Evolutionary conservation across 805 yeast species (phyloP), one percentile per base, ranked within the genome.

Genomic region (Yarrowia sp.): DNA sequence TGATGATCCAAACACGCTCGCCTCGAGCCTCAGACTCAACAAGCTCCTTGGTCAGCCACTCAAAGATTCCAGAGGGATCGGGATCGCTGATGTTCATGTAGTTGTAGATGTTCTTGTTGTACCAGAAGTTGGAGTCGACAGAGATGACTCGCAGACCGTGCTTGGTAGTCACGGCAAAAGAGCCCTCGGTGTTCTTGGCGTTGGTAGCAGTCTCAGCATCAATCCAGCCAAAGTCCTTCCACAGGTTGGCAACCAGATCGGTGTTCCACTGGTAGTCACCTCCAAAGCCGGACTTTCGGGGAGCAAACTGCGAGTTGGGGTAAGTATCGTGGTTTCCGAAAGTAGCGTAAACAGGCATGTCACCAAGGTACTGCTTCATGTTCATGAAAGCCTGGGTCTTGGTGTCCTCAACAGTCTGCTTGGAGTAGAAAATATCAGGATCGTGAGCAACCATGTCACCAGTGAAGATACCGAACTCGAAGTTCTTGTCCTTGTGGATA

Each of bases 361-460:
- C 79, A 26, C 81, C 78, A 69, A 88, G 81, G 67, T 32, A 78
- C 68, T 71, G 73, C 72, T 88, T 88, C 81, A 88, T 80, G 70
- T 87, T 83, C 70, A 82, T 77, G 76, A 86, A 81, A 1, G 84
- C 76, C 36, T 76, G 74, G 66, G 79, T 81, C 75, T 88, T 90
- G 19, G 88, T 86, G 36, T 78, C 76, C 69, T 84, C 76, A 42
- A 88, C 84, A 70, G 81, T 79, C 56, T 85, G 82, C 71, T 75
- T 77, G 55, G 84, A 79, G 63, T 83, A 83, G 73, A 83, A 81
- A 50, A 81, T 80, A 16, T 42, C 41, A 11, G 80, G 74, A 68
- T 83, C 86, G 74, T 89, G 93, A 75, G 88, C 92, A 69, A 88
- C 89, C 74, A 88, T 80, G 73, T 89, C 93, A 69, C 92, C 92